These are phyloP conservation scores for Lichtheimia hyalospora DNA, from an alignment of 371 early-diverging fungal species.

Conservation along the genomic window DNA sequence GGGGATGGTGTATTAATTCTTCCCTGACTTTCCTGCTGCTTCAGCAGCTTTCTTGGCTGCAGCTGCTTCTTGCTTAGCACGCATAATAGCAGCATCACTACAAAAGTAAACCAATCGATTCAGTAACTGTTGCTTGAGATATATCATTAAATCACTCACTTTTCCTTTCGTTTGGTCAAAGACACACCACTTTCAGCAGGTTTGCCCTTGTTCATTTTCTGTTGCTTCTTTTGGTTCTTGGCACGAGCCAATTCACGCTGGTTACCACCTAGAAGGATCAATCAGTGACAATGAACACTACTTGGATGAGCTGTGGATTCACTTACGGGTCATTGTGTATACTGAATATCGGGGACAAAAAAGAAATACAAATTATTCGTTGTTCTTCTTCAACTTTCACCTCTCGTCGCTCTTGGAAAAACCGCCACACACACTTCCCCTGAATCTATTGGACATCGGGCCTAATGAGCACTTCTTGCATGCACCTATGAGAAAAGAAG, in stretches of 20 bases:
- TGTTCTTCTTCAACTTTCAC: too few species aligned
- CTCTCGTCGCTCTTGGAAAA: too few species aligned
- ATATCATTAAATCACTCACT: conserved; percentile 24
- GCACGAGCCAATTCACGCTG: conserved; percentile 60
- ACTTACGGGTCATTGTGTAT: conserved; percentile 2
- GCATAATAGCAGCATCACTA: conserved; percentile 64
- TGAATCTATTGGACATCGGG: too few species aligned
- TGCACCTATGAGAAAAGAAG: too few species aligned
- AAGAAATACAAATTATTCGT: too few species aligned
- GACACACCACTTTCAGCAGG: conserved; percentile 32
- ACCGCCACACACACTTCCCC: too few species aligned
- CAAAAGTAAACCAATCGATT: background rate
- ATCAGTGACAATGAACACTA: background rate
- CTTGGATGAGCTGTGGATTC: background rate
- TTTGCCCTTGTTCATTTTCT: conserved; percentile 42
- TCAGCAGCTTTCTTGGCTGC: conserved; percentile 39
- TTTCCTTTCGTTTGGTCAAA: conserved; percentile 55
- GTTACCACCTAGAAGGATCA: conserved; percentile 45
- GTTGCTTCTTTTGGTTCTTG: conserved; percentile 54
- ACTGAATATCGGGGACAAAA: background rate
- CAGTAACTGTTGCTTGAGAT: background rate
- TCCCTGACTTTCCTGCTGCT: conserved; percentile 7
- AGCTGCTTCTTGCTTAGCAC: conserved; percentile 57
- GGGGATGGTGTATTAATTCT: conserved; percentile 4
- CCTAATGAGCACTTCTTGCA: too few species aligned